Percentiles rank a stretch among this genome's conserved stretches.
Evolutionary conservation across 306 rosid genomes (phyloP).

Genomic region (Cucurbita moschata): DNA sequence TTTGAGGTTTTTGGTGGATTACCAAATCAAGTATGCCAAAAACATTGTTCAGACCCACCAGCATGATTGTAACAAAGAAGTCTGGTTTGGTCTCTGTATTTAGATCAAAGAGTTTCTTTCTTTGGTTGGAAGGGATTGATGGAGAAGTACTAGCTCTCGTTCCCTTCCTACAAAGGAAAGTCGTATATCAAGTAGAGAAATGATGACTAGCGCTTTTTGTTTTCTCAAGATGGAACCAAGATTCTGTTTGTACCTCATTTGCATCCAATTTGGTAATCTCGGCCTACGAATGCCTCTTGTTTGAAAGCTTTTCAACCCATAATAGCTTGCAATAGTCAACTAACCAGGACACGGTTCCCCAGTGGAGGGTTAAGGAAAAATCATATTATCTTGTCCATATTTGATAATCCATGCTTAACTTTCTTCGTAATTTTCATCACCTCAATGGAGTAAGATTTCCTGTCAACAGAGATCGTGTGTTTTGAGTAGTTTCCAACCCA

Average conservation of each 20-base stretch:
- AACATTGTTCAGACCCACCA: background rate
- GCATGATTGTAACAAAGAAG: no score
- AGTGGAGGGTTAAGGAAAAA: background rate
- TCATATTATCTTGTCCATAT: background rate
- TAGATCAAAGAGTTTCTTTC: background rate
- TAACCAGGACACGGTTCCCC: background rate
- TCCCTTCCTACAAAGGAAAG: background rate
- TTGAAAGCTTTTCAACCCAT: background rate
- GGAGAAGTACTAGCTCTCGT: background rate
- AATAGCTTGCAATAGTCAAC: background rate
- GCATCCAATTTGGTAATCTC: background rate
- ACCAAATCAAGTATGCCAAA: background rate
- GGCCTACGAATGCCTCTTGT: background rate
- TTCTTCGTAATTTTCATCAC: background rate
- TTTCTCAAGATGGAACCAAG: background rate
- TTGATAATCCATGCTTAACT: background rate
- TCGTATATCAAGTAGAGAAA: background rate
- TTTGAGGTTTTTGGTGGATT: background rate
- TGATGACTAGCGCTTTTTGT: background rate
- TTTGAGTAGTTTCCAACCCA: background rate
- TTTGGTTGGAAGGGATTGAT: background rate
- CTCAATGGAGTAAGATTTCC: background rate
- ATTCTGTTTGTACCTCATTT: background rate
- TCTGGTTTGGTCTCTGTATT: no score
- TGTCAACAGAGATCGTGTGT: background rate